Percentiles rank a stretch among this genome's conserved stretches.
phyloP scores from a whole-genome alignment of 139 green algal genomes.

The Ulvella scutata region DNA sequence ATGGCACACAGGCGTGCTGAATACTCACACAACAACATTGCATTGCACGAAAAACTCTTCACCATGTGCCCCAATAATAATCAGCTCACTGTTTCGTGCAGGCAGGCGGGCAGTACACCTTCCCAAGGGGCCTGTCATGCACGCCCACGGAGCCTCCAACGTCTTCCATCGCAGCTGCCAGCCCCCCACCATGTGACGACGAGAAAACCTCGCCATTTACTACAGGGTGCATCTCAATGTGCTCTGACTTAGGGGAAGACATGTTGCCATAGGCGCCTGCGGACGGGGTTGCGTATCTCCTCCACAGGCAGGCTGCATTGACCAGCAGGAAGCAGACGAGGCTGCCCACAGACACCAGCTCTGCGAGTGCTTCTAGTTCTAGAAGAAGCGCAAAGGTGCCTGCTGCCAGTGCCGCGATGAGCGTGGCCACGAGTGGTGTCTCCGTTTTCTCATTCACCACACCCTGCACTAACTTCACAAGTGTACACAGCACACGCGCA shows the following conservation, averaged over 20 bases:
- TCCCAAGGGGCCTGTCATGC: background rate
- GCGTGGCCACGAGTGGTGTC: conserved; percentile 6
- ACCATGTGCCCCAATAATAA: too few relatives aligned
- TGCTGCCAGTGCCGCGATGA: conserved; percentile 21
- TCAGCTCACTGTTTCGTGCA: too few relatives aligned
- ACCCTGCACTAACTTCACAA: too few relatives aligned
- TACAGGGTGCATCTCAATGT: background rate
- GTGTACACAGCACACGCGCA: too few relatives aligned
- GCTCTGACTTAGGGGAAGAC: background rate
- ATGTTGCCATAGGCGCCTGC: background rate
- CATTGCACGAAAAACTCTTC: too few relatives aligned
- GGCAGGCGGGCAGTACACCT: too few relatives aligned
- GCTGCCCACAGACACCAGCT: conserved; percentile 74
- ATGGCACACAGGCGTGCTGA: too few relatives aligned
- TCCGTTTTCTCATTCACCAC: background rate
- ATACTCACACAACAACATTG: too few relatives aligned
- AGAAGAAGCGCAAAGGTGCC: conserved; percentile 56
- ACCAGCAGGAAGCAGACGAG: conserved; percentile 70
- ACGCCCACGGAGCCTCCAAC: background rate
- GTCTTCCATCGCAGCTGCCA: background rate
- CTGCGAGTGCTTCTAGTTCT: conserved; percentile 62
- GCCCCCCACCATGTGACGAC: background rate
- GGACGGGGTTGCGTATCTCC: conserved; percentile 3
- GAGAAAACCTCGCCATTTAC: background rate
- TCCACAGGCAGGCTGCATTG: conserved; percentile 30